These are phyloP conservation scores for Phytophthora pseudosyringae DNA, from an alignment of 352 stramenopile species.

Conservation along the genomic window DNA sequence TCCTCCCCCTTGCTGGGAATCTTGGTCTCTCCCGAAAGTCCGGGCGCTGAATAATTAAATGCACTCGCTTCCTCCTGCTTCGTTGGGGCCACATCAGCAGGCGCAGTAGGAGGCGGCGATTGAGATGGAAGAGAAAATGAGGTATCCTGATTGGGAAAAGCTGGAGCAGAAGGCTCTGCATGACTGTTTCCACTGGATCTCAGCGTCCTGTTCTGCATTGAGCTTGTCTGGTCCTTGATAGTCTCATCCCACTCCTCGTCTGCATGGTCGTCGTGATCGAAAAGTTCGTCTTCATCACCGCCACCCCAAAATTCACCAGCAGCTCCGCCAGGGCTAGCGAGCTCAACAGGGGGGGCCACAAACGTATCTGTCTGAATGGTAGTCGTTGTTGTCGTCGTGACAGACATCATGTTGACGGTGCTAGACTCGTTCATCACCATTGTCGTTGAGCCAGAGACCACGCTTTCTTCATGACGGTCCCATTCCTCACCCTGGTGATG, in stretches of 20 bases:
- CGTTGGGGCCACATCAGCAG: constrained; percentile 1
- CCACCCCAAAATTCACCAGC: constrained; percentile 75
- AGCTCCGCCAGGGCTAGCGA: constrained; percentile 39
- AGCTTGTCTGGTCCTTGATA: constrained; percentile 21
- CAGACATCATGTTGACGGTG: neutral
- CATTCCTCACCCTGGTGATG: constrained; percentile 24
- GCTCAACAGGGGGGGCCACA: constrained; percentile 31
- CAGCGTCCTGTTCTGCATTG: constrained; percentile 19
- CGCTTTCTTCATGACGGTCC: constrained; percentile 14
- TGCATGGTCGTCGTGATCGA: constrained; percentile 63
- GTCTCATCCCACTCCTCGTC: constrained; percentile 48
- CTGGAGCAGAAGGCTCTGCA: constrained; percentile 3
- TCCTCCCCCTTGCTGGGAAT: constrained; percentile 12
- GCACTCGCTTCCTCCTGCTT: constrained; percentile 6
- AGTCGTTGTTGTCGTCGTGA: constrained; percentile 8
- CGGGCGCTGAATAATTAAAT: constrained; percentile 4
- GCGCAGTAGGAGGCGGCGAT: constrained; percentile 6
- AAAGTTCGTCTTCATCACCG: constrained; percentile 60
- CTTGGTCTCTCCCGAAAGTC: constrained; percentile 10
- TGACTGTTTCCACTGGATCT: constrained; percentile 28
- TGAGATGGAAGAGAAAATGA: constrained; percentile 20
- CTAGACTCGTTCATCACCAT: constrained; percentile 2
- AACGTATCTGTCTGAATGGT: constrained; percentile 13
- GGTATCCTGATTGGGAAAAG: constrained; percentile 16
- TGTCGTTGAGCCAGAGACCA: neutral